Percentiles rank a stretch among this genome's conserved stretches.
Conservation (phyloP, 2,329 filamentous ascomycete genomes). For the Aspergillus calidoustus region DNA sequence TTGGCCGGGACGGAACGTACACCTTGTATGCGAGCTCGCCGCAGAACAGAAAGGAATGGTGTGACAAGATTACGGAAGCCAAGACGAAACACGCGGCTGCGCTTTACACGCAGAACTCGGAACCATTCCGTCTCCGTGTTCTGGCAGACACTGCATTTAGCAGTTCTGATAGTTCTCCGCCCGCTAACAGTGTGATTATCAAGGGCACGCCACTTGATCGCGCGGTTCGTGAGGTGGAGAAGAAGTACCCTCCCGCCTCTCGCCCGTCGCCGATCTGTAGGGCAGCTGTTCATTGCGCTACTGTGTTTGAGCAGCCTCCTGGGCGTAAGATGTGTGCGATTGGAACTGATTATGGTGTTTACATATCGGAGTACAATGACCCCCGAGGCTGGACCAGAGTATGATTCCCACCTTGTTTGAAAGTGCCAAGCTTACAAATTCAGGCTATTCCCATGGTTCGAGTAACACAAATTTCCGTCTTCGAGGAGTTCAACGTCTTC, state of each 20-base stretch:
- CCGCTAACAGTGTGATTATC: slow-evolving; percentile 75
- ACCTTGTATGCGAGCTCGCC: slow-evolving; percentile 82
- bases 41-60: slow-evolving; percentile 83
- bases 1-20: slow-evolving; percentile 85
- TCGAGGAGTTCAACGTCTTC: slow-evolving; percentile 95
- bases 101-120: slow-evolving; percentile 87
- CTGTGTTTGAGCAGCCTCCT: slow-evolving; percentile 79
- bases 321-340: slow-evolving; percentile 89
- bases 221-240: slow-evolving; percentile 86
- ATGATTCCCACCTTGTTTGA: slow-evolving; percentile 43
- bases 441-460: slow-evolving; percentile 75
- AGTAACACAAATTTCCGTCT: slow-evolving; percentile 90
- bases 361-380: slow-evolving; percentile 83
- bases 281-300: slow-evolving; percentile 88
- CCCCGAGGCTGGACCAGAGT: slow-evolving; percentile 90
- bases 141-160: slow-evolving; percentile 87
- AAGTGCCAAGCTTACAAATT: not conserved
- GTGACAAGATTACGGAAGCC: slow-evolving; percentile 87
- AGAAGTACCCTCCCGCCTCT: slow-evolving; percentile 64
- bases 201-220: slow-evolving; percentile 89
- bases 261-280: slow-evolving; percentile 78
- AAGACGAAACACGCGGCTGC: slow-evolving; percentile 93
- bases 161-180: slow-evolving; percentile 51
- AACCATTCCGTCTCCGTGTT: slow-evolving; percentile 89
- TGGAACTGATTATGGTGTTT: slow-evolving; percentile 94